These are phyloP conservation scores for Perkinsela sp. DNA, from an alignment of 208 protist genomes.

Conservation along the genomic window DNA sequence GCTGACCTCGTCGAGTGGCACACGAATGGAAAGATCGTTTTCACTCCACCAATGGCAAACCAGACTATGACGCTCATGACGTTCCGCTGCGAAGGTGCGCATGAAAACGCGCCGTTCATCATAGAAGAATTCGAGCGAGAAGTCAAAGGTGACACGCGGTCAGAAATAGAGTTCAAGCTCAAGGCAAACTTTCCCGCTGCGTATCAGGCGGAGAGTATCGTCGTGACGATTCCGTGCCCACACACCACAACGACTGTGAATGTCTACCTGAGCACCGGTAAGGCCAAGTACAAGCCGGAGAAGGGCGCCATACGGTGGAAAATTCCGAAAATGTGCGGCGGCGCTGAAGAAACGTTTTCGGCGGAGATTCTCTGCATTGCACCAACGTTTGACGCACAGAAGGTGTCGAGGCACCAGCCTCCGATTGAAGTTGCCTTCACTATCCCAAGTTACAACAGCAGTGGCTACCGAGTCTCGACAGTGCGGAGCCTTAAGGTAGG, in stretches of 20 bases:
- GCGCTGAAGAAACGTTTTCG: not conserved
- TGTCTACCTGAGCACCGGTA: not conserved
- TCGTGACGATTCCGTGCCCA: not conserved
- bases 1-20: not conserved
- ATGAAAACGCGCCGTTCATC: not conserved
- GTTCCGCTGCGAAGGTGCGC: not conserved
- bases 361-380: not conserved
- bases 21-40: not conserved
- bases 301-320: not conserved
- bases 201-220: not conserved
- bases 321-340: not conserved
- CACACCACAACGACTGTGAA: not conserved
- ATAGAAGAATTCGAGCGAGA: not conserved
- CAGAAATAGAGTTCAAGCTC: not conserved
- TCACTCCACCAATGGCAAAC: not conserved
- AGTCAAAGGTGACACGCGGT: not conserved
- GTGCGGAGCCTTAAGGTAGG: not conserved
- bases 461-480: not conserved
- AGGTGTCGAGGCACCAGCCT: not conserved
- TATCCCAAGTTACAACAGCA: not conserved
- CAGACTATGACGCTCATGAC: not conserved
- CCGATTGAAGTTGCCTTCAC: not conserved
- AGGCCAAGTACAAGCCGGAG: not conserved
- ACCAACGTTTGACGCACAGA: not conserved
- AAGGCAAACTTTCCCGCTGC: not conserved